A percentile compares a stretch with the other conserved stretches of the same genome.
Conservation (phyloP, 2,329 filamentous ascomycete species). For the Calonectria multiphialidica region DNA sequence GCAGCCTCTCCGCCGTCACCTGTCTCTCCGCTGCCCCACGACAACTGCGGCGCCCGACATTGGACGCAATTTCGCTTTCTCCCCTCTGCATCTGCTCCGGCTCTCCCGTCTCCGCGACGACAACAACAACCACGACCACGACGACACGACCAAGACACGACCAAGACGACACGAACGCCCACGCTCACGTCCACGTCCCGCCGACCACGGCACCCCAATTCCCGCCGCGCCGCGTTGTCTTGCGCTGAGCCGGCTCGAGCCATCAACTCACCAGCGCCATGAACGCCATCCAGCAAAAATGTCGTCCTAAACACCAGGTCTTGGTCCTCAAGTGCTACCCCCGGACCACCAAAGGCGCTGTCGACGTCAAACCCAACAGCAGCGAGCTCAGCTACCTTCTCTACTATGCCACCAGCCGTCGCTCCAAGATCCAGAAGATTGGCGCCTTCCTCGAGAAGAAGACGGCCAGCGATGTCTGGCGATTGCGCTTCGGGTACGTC, state of each 20-base stretch:
- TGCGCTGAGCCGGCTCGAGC: constrained; percentile 32
- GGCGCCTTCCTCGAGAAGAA: constrained; percentile 95
- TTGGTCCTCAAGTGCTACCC: constrained; percentile 97
- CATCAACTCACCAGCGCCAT: constrained; percentile 70
- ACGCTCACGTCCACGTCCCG: background rate
- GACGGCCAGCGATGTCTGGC: constrained; percentile 91
- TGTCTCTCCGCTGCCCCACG: background rate
- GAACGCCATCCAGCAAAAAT: constrained; percentile 75
- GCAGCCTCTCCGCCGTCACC: constrained; percentile 17
- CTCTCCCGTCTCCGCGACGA: background rate
- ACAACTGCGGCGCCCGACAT: background rate
- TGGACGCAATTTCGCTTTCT: background rate
- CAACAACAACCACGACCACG: background rate
- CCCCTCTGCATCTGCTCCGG: background rate
- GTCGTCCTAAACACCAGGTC: constrained; percentile 96
- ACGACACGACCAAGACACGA: background rate
- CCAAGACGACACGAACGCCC: background rate
- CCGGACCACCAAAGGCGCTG: constrained; percentile 88
- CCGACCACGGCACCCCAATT: constrained; percentile 16
- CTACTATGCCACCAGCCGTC: constrained; percentile 94
- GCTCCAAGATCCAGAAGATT: constrained; percentile 96
- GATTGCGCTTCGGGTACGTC: constrained; percentile 83
- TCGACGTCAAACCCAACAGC: constrained; percentile 95
- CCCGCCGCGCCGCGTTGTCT: constrained; percentile 5
- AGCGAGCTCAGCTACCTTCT: constrained; percentile 97